Evolutionary conservation across 371 early-diverging fungal species (phyloP), one percentile per base, ranked within the genome.

Genomic region (Paraphysoderma sedebokerense): DNA sequence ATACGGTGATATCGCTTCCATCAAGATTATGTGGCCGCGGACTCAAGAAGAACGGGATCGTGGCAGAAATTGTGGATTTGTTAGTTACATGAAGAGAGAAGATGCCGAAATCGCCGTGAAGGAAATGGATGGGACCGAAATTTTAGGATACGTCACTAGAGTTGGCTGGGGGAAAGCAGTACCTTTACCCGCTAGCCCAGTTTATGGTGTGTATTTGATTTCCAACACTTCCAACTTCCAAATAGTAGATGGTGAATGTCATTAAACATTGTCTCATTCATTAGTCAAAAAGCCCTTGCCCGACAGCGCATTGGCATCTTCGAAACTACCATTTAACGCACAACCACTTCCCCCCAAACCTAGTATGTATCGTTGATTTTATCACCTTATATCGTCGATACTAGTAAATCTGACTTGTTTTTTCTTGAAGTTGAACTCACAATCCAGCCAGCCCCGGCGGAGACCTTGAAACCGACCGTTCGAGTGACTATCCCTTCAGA

Each of bases 1-100:
- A 23, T 84, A 67, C 56, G 95, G 95, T 0, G 81, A 90, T 0
- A 86, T 93, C 53, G 92, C 81, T 5, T 85, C 86, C 44, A 13
- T 91, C 44, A 92, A 93, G 59, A 83, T 93, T 40, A 87, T 92
- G 91, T 87, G 87, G 88, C 92, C 95, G 2, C 79, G 91, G 13
- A 83, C 84, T 0, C 70, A 66, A 38, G 90, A 87, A 45, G 90
- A 88, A 54, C 69, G 67, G 30, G 81, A 79, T 9, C 71, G 90
- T 13, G 27, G 37, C 1, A 65, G 80, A 12, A 84, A 85, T 52
- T 80, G 77, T 49, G 91, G 87, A 4, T 92, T 92, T 66, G 87
- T 93, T 12, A 78, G 86, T 48, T 93, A 87, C 56, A 91, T 91
- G 90, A 68, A 69, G 9, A 67, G 91, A 17, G 50, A 53, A 1